Base-by-base conservation (phyloP, 371 early-diverging fungal species). In the Circinella minor region DNA sequence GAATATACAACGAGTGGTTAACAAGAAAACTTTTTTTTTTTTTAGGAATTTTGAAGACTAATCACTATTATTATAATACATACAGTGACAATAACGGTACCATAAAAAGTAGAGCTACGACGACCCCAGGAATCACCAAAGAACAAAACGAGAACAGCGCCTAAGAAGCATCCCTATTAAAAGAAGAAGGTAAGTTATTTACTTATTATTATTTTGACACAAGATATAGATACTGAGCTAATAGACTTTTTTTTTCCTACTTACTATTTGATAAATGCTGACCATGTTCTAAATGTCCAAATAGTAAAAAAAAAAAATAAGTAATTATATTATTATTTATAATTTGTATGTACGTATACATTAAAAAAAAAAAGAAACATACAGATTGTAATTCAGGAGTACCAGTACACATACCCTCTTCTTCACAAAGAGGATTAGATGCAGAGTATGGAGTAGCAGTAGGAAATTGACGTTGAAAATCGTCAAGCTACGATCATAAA, bases 201-300 rank as follows among this genome's bases (percentile, higher is more conserved):
- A 51, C 15, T 13, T 51, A 13, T 51, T 9, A 15, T 49, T 51
- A 43, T 43, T 9, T 11, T 9, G 43, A 11, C 15, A 54, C n/a
- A 51, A 8, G 15, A 54, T 54, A 6, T 6, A 18, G 1, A 6
- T 54, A 15, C 54, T 54, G 15, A 15, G 15, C 15, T 15, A 54
- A 54, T 0, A 18, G 6, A 3, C 4, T 54, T 43, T 63, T 1
- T 14, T 37, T 18, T 47, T 5, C 37, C 34, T 17, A 65, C 70
- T 70, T 61, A 70, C 70, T 39, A 70, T 64, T 60, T 70, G 70
- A 59, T 70, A 70, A 65, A 70, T 70, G 37, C 59, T 57, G 61
- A 70, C 70, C 70, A 70, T 70, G 39, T 70, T 70, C 70, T 70
- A 60, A 34, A 7, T 49, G 63, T 55, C 17, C 39, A 37, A n/a